Base-by-base conservation (phyloP, 1,284 basidiomycete species). In the Irpex sp. region DNA sequence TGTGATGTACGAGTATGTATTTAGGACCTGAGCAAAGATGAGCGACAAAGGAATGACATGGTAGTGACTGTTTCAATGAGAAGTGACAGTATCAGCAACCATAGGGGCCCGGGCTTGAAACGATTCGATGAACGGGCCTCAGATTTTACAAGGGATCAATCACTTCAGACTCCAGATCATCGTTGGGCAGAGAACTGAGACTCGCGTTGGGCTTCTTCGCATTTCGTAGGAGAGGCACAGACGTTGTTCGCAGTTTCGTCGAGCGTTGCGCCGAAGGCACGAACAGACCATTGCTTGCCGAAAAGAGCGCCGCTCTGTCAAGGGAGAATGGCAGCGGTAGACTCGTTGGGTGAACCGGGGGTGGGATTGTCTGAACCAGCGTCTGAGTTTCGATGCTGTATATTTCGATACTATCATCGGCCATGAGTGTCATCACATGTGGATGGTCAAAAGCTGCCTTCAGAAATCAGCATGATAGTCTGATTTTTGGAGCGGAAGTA, bases 351-450 rank as follows among this genome's bases (percentile, higher is more conserved):
- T 74, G 69, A 0, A 77, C 65, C 0, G 88, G 83, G 0, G 88
- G 78, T 1, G 82, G 69, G 17, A 97, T 78, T 19, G 87, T 83
- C 74, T 97, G 94, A 0, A 85, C 82, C 49, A 94, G 84, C 3
- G 81, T 75, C 66, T 95, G 91, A 4, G 89, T 89, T 65, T 90
- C 85, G 60, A 96, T 77, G 62, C 82, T 89, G 73, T 97, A 94
- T 5, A 97, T 84, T 69, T 92, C 87, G 59, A 97, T 85, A 0
- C 87, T 91, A 59, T 87, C 81, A 72, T 95, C 88, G 1, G 89
- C 85, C 2, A 97, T 79, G 1, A 97, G 81, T 0, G 94, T 85
- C 4, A 88, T 86, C 64, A 95, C 80, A 68, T 91, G 89, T 2
- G 92, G 93, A 65, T 89, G 88, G 71, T 97, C 93, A 62, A 95